Percentiles rank a stretch among this genome's conserved stretches.
These are phyloP conservation scores for Hemisphaericaspora xylanilytica DNA, from an alignment of 1,139 yeast species.

Conservation along the genomic window DNA sequence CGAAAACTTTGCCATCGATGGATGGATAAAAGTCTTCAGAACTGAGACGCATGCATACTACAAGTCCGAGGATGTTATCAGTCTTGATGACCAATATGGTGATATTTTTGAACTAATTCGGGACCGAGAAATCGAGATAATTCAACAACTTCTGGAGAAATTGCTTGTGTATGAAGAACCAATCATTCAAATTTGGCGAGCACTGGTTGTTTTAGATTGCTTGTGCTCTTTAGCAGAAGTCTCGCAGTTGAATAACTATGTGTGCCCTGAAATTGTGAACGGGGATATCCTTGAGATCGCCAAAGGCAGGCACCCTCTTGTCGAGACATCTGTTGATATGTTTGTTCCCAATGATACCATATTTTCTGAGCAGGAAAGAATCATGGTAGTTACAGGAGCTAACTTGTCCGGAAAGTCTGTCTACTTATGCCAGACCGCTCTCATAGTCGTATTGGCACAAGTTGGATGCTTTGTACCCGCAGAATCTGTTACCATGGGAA, in stretches of 20 bases:
- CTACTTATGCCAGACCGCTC: constrained; percentile 40
- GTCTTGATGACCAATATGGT: constrained; percentile 37
- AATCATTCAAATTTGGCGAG: constrained; percentile 17
- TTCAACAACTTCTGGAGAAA: constrained; percentile 28
- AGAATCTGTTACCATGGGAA: constrained; percentile 34
- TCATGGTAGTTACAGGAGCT: constrained; percentile 46
- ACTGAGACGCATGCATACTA: constrained; percentile 35
- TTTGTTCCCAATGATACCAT: constrained; percentile 36
- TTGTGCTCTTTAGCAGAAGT: constrained; percentile 34
- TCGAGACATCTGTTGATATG: constrained; percentile 31
- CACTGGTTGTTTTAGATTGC: constrained; percentile 37
- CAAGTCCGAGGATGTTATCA: constrained; percentile 27
- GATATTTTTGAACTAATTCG: constrained; percentile 39
- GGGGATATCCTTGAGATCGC: constrained; percentile 20
- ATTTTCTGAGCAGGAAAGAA: constrained; percentile 12
- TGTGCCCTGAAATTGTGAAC: constrained; percentile 34
- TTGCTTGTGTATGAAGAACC: constrained; percentile 17
- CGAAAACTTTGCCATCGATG: constrained; percentile 2
- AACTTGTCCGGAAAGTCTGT: constrained; percentile 54
- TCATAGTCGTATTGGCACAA: constrained; percentile 44
- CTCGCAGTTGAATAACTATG: constrained; percentile 28
- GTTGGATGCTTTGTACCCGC: constrained; percentile 53
- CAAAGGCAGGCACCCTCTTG: constrained; percentile 40
- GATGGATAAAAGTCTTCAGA: constrained; percentile 38
- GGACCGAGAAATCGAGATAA: constrained; percentile 42